Conservation (phyloP, 2,329 filamentous ascomycete species). For the Aspergillus sclerotialis region DNA sequence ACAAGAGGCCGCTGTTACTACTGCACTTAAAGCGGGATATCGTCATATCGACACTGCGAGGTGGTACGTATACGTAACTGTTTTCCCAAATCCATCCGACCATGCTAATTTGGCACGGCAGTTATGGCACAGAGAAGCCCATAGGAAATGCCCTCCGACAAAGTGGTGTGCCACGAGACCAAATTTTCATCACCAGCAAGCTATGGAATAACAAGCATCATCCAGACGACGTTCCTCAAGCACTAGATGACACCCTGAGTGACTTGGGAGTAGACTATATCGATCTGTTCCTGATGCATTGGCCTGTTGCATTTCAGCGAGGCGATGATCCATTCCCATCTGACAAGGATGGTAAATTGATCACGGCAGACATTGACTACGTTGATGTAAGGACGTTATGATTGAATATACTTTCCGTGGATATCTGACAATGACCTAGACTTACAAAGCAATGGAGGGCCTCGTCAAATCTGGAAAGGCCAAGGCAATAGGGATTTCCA, state of each 20-base stretch:
- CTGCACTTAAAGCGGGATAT: slow-evolving; percentile 42
- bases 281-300: slow-evolving; percentile 64
- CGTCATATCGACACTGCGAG: slow-evolving; percentile 46
- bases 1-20: slow-evolving; percentile 39
- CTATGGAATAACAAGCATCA: slow-evolving; percentile 57
- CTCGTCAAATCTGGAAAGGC: slow-evolving; percentile 26
- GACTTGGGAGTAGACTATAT: slow-evolving; percentile 58
- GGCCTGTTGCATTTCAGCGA: slow-evolving; percentile 44
- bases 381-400: slow-evolving; percentile 23
- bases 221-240: slow-evolving; percentile 53
- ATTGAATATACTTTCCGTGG: background rate
- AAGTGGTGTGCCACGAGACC: slow-evolving; percentile 54
- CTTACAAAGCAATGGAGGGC: slow-evolving; percentile 39
- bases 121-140: slow-evolving; percentile 56
- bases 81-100: background rate
- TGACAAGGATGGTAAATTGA: slow-evolving; percentile 29
- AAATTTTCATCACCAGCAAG: slow-evolving; percentile 59
- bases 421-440: slow-evolving; percentile 11
- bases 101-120: slow-evolving; percentile 8
- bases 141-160: slow-evolving; percentile 57
- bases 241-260: slow-evolving; percentile 53
- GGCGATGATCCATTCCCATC: slow-evolving; percentile 34
- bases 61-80: slow-evolving; percentile 19
- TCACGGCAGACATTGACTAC: slow-evolving; percentile 34
- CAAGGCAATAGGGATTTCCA: slow-evolving; percentile 40